Evolutionary conservation across 2,329 filamentous ascomycete species (phyloP).

Genomic region (Aspergillus sp.): DNA sequence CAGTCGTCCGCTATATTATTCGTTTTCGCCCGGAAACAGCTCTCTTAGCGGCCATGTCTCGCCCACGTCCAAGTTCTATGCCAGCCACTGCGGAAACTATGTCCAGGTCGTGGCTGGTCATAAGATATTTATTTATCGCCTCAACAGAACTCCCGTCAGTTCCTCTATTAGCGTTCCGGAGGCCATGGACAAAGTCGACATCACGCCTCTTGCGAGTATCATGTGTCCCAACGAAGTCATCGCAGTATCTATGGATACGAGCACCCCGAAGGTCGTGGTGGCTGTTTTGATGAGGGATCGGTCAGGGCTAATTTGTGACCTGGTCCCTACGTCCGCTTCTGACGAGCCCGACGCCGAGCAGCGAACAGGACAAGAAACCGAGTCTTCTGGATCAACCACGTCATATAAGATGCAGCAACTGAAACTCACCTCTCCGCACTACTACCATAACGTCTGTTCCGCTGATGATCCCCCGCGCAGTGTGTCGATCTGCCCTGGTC

Average conservation of each 20-base stretch:
- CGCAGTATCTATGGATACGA: slow-evolving; percentile 62
- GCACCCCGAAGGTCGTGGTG: slow-evolving; percentile 52
- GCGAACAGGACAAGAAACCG: too few species aligned
- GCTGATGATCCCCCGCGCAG: slow-evolving; percentile 63
- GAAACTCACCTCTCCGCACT: slow-evolving; percentile 35
- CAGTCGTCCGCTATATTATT: slow-evolving; percentile 5
- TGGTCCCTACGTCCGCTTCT: slow-evolving; percentile 22
- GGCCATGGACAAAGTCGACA: slow-evolving; percentile 23
- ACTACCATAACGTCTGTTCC: slow-evolving; percentile 56
- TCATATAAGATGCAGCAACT: slow-evolving; percentile 24
- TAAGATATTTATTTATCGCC: slow-evolving; percentile 56
- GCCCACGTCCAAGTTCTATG: slow-evolving; percentile 44
- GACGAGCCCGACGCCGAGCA: neutral
- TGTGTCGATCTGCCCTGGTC: slow-evolving; percentile 63
- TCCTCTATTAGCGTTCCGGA: neutral
- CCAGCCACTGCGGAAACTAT: slow-evolving; percentile 59
- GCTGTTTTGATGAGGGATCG: slow-evolving; percentile 60
- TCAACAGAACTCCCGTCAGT: slow-evolving; percentile 27
- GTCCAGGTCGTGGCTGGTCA: slow-evolving; percentile 55
- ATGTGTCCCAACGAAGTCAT: slow-evolving; percentile 57
- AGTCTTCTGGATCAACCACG: too few species aligned
- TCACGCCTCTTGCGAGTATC: slow-evolving; percentile 52
- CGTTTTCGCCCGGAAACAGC: slow-evolving; percentile 24
- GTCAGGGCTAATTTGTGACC: slow-evolving; percentile 60
- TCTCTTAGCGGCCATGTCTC: slow-evolving; percentile 2